Evolutionary conservation across 441 rosid species (phyloP).

Genomic region (Erodium moschatum): DNA sequence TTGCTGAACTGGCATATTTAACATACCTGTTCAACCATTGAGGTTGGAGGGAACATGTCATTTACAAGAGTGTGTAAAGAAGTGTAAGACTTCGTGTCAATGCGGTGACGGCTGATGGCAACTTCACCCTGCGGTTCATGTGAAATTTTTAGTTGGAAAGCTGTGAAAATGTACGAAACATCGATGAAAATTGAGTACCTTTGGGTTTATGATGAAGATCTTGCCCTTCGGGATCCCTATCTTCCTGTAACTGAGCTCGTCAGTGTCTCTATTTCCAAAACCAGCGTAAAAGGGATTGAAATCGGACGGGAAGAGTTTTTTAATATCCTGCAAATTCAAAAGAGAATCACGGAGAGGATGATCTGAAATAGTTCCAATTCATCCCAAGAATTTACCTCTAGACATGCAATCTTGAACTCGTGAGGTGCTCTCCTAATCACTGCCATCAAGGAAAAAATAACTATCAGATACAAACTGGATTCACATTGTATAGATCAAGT

Average conservation of each 20-base stretch:
- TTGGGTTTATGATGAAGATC: conserved; percentile 78
- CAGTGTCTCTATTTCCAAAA: conserved; percentile 58
- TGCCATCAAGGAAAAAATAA: conserved; percentile 26
- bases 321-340: conserved; percentile 54
- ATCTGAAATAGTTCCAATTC: not conserved
- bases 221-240: conserved; percentile 87
- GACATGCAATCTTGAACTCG: conserved; percentile 81
- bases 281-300: conserved; percentile 76
- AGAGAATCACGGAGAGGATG: not conserved
- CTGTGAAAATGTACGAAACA: not conserved
- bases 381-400: conserved; percentile 43
- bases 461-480: not conserved
- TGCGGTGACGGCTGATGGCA: conserved; percentile 51
- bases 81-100: conserved; percentile 64
- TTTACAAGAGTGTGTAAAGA: conserved; percentile 76
- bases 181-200: conserved; percentile 31
- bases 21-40: conserved; percentile 60
- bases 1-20: not conserved
- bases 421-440: conserved; percentile 89
- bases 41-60: conserved; percentile 83
- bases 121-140: conserved; percentile 67
- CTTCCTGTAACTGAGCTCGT: conserved; percentile 76
- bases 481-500: not conserved
- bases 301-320: conserved; percentile 69
- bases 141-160: conserved; percentile 9